Evolutionary conservation across 805 yeast genomes (phyloP), one percentile per base, ranked within the genome.

Genomic region (Wickerhamomyces queroliae): DNA sequence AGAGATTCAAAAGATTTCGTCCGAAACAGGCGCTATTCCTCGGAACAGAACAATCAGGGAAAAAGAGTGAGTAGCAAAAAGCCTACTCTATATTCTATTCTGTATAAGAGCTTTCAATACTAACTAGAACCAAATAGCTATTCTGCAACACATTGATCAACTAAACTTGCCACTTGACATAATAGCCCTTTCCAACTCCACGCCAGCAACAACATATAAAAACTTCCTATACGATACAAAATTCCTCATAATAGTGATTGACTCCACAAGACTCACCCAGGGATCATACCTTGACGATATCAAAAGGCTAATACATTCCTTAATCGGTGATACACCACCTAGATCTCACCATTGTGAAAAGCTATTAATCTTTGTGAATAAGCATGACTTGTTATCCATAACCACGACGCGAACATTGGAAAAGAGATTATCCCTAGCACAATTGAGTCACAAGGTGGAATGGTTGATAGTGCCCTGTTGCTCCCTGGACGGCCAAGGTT

Each of bases 191-290:
- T 46, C 52, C 3, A 49, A 44, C 17, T 44, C 46, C 15, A 47
- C 46, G 7, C 49, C 56, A 16, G 33, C 29, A 1, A 25, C 47
- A 12, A 48, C 46, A 4, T 49, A 48, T 27, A 42, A 44, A 23
- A 51, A 51, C 36, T 49, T 51, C 35, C 24, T 49, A 5, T 49
- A 33, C 28, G 50, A 51, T 23, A 46, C 46, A 0, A 40, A 44
- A 6, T 40, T 35, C 22, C 37, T 50, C 9, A 46, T 52, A 3
- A 45, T 52, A 16, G 49, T 52, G 1, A 29, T 50, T 12, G 56
- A 52, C 34, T 47, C 51, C 13, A 49, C 57, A 3, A 34, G 37
- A 29, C 23, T 43, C 5, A 16, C 43, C 8, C 23, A 37, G 0
- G 20, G 46, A 9, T 32, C 44, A 2, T 53, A 50, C 33, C 23